phyloP scores from a whole-genome alignment of 371 early-diverging fungal species.

The Chytridium lagenaria region DNA sequence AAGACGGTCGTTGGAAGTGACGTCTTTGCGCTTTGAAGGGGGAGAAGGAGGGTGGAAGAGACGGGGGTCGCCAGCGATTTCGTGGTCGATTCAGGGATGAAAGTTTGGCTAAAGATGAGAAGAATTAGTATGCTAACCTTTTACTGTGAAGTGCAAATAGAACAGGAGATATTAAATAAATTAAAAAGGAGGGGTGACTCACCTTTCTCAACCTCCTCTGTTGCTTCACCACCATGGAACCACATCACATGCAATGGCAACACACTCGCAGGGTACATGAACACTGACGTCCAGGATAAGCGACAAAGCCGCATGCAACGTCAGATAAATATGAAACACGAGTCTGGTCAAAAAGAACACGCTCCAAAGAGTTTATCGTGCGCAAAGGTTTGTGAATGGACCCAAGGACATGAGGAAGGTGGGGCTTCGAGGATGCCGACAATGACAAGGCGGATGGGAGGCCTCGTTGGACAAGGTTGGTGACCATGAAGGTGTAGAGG shows the following conservation, averaged over 20 bases:
- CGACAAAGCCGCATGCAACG: conserved; percentile 12
- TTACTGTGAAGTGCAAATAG: too few relatives aligned
- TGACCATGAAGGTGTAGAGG: conserved; percentile 43
- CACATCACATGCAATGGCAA: conserved; percentile 40
- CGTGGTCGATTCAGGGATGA: too few relatives aligned
- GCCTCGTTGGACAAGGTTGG: conserved; percentile 24
- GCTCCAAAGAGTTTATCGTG: conserved; percentile 53
- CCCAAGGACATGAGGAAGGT: conserved; percentile 56
- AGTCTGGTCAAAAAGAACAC: conserved; percentile 56
- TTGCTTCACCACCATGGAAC: conserved; percentile 33
- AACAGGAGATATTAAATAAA: too few relatives aligned
- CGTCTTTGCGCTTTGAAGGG: too few relatives aligned
- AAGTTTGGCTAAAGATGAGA: too few relatives aligned
- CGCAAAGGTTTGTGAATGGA: conserved; percentile 45
- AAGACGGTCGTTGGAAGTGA: too few relatives aligned
- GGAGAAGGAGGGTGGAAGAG: too few relatives aligned
- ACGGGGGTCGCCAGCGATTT: too few relatives aligned
- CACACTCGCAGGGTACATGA: conserved; percentile 23
- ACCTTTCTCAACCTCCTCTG: conserved; percentile 17
- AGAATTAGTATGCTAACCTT: too few relatives aligned
- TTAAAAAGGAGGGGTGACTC: too few relatives aligned
- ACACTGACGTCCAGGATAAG: conserved; percentile 10
- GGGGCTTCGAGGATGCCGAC: conserved; percentile 56
- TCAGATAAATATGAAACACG: conserved; percentile 43
- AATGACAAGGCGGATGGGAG: conserved; percentile 48